A percentile compares a stretch with the other conserved stretches of the same genome.
Conservation (phyloP, 768 basidiomycete species). For the Guyanaporus albipodus region DNA sequence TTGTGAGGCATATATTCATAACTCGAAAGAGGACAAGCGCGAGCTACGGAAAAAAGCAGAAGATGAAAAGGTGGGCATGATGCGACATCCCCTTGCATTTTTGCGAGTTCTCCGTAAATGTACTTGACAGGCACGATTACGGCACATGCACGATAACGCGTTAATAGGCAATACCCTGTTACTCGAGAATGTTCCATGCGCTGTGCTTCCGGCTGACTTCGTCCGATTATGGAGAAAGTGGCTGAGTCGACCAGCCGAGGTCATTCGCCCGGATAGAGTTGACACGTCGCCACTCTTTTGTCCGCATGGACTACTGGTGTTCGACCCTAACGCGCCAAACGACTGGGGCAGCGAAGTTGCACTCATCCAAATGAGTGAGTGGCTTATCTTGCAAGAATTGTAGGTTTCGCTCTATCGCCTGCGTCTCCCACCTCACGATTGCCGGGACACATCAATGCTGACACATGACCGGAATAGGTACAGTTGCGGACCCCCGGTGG, state of each 20-base stretch:
- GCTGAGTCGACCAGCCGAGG: conserved; percentile 53
- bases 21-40: conserved; percentile 57
- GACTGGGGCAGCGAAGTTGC: conserved; percentile 57
- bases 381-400: conserved; percentile 58
- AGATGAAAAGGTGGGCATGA: conserved; percentile 63
- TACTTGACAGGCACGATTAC: conserved; percentile 54
- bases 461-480: conserved; percentile 43
- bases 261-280: conserved; percentile 53
- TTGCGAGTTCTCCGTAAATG: conserved; percentile 12
- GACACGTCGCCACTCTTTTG: conserved; percentile 67
- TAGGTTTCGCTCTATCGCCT: conserved; percentile 34
- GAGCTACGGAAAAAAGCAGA: conserved; percentile 65
- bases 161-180: conserved; percentile 43
- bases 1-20: conserved; percentile 56
- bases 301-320: conserved; percentile 54
- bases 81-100: conserved; percentile 14
- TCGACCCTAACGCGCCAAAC: conserved; percentile 60
- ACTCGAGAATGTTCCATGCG: conserved; percentile 49
- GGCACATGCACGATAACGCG: conserved; percentile 56
- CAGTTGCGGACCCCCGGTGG: conserved; percentile 50
- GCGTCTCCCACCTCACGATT: conserved; percentile 7
- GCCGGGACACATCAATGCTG: conserved; percentile 10
- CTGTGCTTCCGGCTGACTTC: conserved; percentile 59
- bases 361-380: conserved; percentile 59
- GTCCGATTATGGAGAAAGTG: conserved; percentile 67